These are phyloP conservation scores for Paraglomus brasilianum DNA, from an alignment of 192 early-diverging fungal genomes.

Conservation along the genomic window DNA sequence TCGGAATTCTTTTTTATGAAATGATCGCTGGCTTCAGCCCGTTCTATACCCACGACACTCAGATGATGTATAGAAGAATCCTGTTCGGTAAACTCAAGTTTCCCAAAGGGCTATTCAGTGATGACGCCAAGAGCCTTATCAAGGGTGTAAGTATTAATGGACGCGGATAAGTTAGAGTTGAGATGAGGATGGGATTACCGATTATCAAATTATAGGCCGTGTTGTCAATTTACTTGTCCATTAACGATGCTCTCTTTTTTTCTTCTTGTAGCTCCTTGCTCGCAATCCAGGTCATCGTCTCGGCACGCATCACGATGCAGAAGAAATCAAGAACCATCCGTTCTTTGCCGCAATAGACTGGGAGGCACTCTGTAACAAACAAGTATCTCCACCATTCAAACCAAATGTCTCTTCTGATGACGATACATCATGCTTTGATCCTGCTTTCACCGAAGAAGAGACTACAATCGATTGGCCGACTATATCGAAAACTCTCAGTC, in stretches of 20 bases:
- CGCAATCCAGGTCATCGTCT: conserved; percentile 60
- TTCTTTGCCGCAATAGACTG: conserved; percentile 71
- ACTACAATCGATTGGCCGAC: conserved; percentile 18
- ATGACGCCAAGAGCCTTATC: conserved; percentile 34
- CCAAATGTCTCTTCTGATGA: conserved; percentile 38
- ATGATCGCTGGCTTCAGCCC: conserved; percentile 68
- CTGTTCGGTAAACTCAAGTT: conserved; percentile 54
- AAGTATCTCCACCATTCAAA: conserved; percentile 60
- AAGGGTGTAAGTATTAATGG: conserved; percentile 19
- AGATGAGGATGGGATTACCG: background rate
- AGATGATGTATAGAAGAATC: conserved; percentile 73
- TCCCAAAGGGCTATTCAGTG: conserved; percentile 32
- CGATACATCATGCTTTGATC: conserved; percentile 30
- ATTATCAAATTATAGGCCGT: background rate
- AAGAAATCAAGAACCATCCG: conserved; percentile 72
- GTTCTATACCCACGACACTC: conserved; percentile 64
- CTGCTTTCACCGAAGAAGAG: conserved; percentile 30
- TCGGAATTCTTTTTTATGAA: conserved; percentile 79
- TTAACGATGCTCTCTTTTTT: conserved; percentile 67
- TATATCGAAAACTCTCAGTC: conserved; percentile 18
- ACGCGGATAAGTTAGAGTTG: background rate
- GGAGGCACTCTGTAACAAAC: conserved; percentile 56
- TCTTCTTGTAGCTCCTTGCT: conserved; percentile 54
- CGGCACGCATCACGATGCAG: conserved; percentile 55
- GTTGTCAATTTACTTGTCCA: background rate